Conservation (phyloP, 202 grass and related monocot species). For the Zoysia matrella region DNA sequence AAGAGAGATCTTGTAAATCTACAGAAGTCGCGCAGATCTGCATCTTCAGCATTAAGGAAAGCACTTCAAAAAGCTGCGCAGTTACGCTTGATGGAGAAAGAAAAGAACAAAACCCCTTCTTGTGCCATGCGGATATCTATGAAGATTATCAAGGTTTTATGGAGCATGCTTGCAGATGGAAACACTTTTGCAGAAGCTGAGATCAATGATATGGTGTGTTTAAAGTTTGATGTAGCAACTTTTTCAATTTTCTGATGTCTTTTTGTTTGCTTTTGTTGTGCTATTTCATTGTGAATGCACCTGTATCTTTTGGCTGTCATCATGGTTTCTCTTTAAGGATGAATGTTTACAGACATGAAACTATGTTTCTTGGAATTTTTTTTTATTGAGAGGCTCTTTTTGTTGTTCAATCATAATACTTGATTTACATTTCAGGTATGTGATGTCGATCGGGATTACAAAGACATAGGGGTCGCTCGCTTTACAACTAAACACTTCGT, state of each 20-base stretch:
- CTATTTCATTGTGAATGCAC: slow-evolving; percentile 8
- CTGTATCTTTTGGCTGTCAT: slow-evolving; percentile 28
- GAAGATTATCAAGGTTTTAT: slow-evolving; percentile 92
- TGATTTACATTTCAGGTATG: slow-evolving; percentile 64
- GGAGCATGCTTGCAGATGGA: slow-evolving; percentile 98
- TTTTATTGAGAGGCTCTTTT: slow-evolving; percentile 18
- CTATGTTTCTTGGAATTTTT: slow-evolving; percentile 9
- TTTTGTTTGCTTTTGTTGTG: slow-evolving; percentile 11
- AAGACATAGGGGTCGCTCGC: slow-evolving; percentile 87
- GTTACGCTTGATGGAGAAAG: slow-evolving; percentile 83
- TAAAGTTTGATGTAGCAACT: slow-evolving; percentile 24
- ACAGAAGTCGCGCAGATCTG: slow-evolving; percentile 66
- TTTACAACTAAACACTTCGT: slow-evolving; percentile 96
- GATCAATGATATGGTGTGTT: slow-evolving; percentile 93
- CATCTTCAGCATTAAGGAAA: slow-evolving; percentile 79
- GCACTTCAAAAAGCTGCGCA: slow-evolving; percentile 94
- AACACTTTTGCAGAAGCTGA: slow-evolving; percentile 99
- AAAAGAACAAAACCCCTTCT: slow-evolving; percentile 98
- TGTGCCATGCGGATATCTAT: slow-evolving; percentile 93
- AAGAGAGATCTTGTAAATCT: slow-evolving; percentile 70
- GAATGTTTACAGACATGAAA: background rate
- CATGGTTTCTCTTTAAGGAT: slow-evolving; percentile 30
- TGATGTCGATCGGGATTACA: slow-evolving; percentile 97
- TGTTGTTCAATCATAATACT: slow-evolving; percentile 17
- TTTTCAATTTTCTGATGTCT: slow-evolving; percentile 1